Percentiles rank a stretch among this genome's conserved stretches.
Evolutionary conservation across 768 basidiomycete species (phyloP).

Genomic region (Lactarius akahatsu): DNA sequence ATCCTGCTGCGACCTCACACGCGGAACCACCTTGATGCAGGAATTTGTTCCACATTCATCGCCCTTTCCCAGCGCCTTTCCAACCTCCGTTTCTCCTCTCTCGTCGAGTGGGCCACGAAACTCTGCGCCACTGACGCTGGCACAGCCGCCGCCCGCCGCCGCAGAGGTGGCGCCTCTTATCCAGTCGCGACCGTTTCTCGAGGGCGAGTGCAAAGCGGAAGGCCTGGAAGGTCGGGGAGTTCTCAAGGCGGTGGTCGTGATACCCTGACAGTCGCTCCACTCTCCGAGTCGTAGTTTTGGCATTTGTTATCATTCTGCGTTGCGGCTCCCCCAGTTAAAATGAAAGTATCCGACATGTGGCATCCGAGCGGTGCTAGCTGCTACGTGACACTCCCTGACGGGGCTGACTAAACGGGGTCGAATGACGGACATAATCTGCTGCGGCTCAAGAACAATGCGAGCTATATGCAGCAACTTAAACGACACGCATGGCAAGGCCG

Average conservation of each 20-base stretch:
- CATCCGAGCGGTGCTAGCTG: too few relatives aligned
- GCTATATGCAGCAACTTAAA: not conserved
- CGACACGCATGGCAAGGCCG: not conserved
- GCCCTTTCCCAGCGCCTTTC: not conserved
- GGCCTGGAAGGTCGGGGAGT: not conserved
- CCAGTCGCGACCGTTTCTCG: not conserved
- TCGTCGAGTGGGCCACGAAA: not conserved
- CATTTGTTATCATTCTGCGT: not conserved
- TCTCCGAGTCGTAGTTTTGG: not conserved
- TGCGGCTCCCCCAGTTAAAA: too few relatives aligned
- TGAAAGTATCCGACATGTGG: too few relatives aligned
- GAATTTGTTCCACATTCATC: not conserved
- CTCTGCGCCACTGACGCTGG: not conserved
- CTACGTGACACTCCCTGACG: too few relatives aligned
- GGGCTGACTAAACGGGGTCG: not conserved
- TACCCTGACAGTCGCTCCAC: not conserved
- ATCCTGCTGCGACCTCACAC: not conserved
- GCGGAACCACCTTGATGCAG: not conserved
- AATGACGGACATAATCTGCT: not conserved
- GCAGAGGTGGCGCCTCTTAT: not conserved
- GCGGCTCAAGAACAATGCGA: not conserved
- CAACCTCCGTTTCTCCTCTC: not conserved
- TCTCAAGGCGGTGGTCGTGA: not conserved
- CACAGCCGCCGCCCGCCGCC: not conserved
- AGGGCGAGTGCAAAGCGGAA: not conserved